These are phyloP conservation scores for Colletotrichum scovillei DNA, from an alignment of 2,329 filamentous ascomycete genomes.

Conservation along the genomic window DNA sequence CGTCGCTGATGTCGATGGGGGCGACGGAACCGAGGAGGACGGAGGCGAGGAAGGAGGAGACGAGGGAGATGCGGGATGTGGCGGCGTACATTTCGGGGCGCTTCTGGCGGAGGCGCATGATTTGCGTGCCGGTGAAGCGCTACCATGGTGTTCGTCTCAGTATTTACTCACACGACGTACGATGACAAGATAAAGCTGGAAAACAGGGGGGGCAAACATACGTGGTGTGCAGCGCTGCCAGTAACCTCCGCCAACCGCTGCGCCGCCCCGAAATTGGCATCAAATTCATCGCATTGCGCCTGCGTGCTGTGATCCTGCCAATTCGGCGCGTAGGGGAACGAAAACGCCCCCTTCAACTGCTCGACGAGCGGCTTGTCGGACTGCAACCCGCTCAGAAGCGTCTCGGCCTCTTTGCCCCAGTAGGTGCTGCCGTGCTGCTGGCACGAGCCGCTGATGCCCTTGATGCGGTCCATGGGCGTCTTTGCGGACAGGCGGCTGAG, in stretches of 20 bases:
- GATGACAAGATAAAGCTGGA: background rate
- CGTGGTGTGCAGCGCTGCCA: conserved; percentile 94
- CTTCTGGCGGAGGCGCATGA: conserved; percentile 85
- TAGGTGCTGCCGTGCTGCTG: conserved; percentile 99
- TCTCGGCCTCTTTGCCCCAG: conserved; percentile 80
- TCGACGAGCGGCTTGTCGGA: conserved; percentile 72
- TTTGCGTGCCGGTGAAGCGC: conserved; percentile 98
- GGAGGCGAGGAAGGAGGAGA: conserved; percentile 95
- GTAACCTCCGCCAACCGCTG: conserved; percentile 81
- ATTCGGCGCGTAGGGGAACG: conserved; percentile 90
- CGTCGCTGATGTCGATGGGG: conserved; percentile 92
- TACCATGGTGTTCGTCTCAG: conserved; percentile 46
- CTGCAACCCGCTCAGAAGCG: conserved; percentile 71
- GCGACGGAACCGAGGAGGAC: conserved; percentile 87
- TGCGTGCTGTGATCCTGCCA: conserved; percentile 99
- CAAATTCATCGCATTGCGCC: conserved; percentile 89
- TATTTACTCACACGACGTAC: background rate
- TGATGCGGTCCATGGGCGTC: conserved; percentile 75
- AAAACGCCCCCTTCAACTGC: conserved; percentile 79
- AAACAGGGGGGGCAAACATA: conserved; percentile 54
- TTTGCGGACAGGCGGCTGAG: conserved; percentile 76
- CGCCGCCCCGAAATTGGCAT: conserved; percentile 74
- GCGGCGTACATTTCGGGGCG: conserved; percentile 83
- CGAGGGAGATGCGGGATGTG: conserved; percentile 88
- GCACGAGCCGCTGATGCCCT: conserved; percentile 88